phyloP scores from a whole-genome alignment of 2,329 filamentous ascomycete genomes.

The Seiridium cupressi region DNA sequence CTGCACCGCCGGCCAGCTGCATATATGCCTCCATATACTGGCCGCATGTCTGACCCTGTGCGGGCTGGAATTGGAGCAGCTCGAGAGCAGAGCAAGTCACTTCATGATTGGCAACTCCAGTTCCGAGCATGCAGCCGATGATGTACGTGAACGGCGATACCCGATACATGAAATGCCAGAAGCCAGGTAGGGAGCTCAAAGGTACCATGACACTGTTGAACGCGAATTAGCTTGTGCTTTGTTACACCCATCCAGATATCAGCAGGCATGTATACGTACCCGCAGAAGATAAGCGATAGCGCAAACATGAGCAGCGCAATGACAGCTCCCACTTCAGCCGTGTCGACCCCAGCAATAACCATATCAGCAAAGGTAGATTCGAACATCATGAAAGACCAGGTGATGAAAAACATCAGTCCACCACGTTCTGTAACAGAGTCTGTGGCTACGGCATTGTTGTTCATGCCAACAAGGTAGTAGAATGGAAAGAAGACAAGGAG shows the following conservation, averaged over 20 bases:
- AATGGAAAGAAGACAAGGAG: constrained; percentile 75
- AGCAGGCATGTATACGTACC: constrained; percentile 22
- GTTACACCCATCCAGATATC: background rate
- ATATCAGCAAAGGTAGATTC: constrained; percentile 78
- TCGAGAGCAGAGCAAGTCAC: constrained; percentile 66
- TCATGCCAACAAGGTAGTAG: constrained; percentile 84
- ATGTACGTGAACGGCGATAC: constrained; percentile 75
- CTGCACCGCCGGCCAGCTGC: constrained; percentile 47
- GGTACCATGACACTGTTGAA: constrained; percentile 56
- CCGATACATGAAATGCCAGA: constrained; percentile 74
- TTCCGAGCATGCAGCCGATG: constrained; percentile 62
- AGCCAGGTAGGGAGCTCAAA: constrained; percentile 52
- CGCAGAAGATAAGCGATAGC: constrained; percentile 72
- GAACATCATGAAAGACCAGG: constrained; percentile 75
- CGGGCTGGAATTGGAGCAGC: constrained; percentile 59
- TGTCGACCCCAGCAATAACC: constrained; percentile 72
- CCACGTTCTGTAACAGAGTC: constrained; percentile 66
- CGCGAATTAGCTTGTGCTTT: no score
- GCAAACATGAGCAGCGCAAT: constrained; percentile 74
- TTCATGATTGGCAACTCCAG: constrained; percentile 58
- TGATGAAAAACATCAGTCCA: constrained; percentile 74
- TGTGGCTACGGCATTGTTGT: constrained; percentile 64
- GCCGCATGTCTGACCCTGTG: constrained; percentile 49
- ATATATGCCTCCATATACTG: constrained; percentile 54
- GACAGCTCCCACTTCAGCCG: constrained; percentile 75